A percentile compares a stretch with the other conserved stretches of the same genome.
Evolutionary conservation across 139 green algal species (phyloP).

Genomic region (Chlorella sorokiniana): DNA sequence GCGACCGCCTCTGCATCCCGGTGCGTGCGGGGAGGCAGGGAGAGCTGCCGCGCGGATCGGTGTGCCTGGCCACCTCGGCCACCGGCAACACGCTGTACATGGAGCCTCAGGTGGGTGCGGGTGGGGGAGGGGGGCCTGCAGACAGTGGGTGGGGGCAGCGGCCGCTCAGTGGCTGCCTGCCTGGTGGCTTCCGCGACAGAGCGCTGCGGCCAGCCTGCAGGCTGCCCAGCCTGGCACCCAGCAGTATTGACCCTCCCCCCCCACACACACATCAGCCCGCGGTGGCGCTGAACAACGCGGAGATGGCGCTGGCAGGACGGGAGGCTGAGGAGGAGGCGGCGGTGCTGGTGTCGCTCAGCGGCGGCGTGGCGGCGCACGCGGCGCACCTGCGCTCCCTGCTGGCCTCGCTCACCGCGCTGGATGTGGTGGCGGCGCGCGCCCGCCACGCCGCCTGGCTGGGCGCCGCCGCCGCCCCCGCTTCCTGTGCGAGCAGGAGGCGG

Average conservation of each 20-base stretch:
- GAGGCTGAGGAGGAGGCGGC: constrained; percentile 64
- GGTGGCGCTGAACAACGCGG: constrained; percentile 77
- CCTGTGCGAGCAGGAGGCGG: constrained; percentile 18
- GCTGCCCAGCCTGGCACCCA: no score
- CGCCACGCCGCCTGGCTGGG: constrained; percentile 66
- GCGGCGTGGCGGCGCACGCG: constrained; percentile 38
- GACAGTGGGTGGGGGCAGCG: not conserved
- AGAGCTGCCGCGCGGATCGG: constrained; percentile 73
- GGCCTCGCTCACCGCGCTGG: constrained; percentile 56
- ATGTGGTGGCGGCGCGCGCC: constrained; percentile 68
- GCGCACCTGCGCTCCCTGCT: constrained; percentile 43
- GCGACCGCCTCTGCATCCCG: constrained; percentile 55
- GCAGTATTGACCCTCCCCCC: no score
- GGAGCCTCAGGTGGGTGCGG: constrained; percentile 62
- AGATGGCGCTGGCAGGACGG: constrained; percentile 61
- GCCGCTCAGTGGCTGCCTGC: not conserved
- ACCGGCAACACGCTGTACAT: constrained; percentile 85
- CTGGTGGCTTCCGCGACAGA: no score
- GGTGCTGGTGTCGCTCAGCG: constrained; percentile 61
- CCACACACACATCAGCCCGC: no score
- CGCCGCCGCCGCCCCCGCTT: constrained; percentile 34
- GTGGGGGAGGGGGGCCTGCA: not conserved
- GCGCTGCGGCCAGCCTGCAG: no score
- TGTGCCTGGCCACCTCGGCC: constrained; percentile 57
- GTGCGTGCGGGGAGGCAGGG: constrained; percentile 61